A percentile compares a stretch with the other conserved stretches of the same genome.
These are phyloP conservation scores for Cyberlindnera japonica DNA, from an alignment of 805 yeast species.

Conservation along the genomic window DNA sequence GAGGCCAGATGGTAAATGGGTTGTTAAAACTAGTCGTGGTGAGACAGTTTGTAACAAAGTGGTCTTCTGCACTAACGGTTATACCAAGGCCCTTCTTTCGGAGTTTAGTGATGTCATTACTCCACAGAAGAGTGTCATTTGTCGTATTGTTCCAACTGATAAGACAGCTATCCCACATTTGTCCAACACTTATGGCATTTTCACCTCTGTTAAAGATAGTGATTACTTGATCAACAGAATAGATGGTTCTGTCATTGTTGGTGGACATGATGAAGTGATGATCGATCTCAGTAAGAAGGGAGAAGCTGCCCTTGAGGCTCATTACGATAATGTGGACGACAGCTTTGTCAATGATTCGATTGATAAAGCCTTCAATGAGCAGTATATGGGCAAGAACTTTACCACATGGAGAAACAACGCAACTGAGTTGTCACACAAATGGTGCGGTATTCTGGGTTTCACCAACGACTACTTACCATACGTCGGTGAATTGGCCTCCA, in stretches of 20 bases:
- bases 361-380: conserved; percentile 22
- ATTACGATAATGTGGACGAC: conserved; percentile 35
- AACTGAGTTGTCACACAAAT: conserved; percentile 28
- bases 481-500: conserved; percentile 37
- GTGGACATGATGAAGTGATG: conserved; percentile 26
- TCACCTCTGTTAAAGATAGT: conserved; percentile 24
- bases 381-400: conserved; percentile 31
- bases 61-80: conserved; percentile 30
- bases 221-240: conserved; percentile 38
- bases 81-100: conserved; percentile 34
- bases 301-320: conserved; percentile 16
- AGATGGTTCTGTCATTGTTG: conserved; percentile 37
- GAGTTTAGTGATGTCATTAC: conserved; percentile 30
- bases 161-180: conserved; percentile 30
- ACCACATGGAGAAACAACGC: conserved; percentile 32
- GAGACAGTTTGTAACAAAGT: conserved; percentile 31
- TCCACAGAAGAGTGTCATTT: conserved; percentile 34
- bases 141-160: conserved; percentile 29
- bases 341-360: conserved; percentile 28
- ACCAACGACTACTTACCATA: conserved; percentile 39
- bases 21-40: conserved; percentile 34
- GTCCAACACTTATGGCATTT: conserved; percentile 33
- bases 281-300: conserved; percentile 9
- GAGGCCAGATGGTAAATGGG: conserved; percentile 29
- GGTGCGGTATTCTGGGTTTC: conserved; percentile 50